Percentiles rank a stretch among this genome's conserved stretches.
Conservation (phyloP, 495 filamentous ascomycete genomes). For the Penicillium argentinense region DNA sequence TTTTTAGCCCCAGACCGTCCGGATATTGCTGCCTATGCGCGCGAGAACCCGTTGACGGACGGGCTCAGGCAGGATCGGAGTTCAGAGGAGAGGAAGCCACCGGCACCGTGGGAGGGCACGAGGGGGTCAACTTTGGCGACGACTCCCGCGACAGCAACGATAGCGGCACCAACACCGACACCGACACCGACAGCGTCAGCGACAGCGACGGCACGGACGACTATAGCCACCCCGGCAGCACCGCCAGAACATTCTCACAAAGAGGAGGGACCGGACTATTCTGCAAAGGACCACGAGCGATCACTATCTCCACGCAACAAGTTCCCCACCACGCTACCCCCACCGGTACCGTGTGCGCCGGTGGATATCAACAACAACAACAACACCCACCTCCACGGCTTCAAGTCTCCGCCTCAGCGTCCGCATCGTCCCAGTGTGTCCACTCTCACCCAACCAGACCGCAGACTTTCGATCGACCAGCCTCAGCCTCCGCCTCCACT, state of each 20-base stretch:
- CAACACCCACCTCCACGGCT: not conserved
- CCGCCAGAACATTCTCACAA: not conserved
- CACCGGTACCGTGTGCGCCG: not conserved
- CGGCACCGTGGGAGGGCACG: not conserved
- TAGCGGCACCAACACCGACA: too few species aligned
- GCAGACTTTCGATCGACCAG: not conserved
- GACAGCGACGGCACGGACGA: too few species aligned
- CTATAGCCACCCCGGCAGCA: too few species aligned
- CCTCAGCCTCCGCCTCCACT: not conserved
- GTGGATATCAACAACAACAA: not conserved
- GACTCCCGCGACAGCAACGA: too few species aligned
- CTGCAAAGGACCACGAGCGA: not conserved
- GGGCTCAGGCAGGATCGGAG: conserved; percentile 11
- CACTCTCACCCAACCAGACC: conserved; percentile 2
- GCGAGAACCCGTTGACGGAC: conserved; percentile 16
- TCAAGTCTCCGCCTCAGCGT: not conserved
- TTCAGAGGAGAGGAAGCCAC: not conserved
- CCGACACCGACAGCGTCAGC: too few species aligned
- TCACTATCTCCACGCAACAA: not conserved
- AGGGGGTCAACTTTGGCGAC: not conserved
- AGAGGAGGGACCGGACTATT: too few species aligned
- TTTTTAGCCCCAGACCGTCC: conserved; percentile 46
- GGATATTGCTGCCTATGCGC: conserved; percentile 39
- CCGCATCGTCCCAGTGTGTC: not conserved
- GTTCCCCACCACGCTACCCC: not conserved